phyloP scores from a whole-genome alignment of 805 yeast genomes.

The Debaryomyces hansenii region DNA sequence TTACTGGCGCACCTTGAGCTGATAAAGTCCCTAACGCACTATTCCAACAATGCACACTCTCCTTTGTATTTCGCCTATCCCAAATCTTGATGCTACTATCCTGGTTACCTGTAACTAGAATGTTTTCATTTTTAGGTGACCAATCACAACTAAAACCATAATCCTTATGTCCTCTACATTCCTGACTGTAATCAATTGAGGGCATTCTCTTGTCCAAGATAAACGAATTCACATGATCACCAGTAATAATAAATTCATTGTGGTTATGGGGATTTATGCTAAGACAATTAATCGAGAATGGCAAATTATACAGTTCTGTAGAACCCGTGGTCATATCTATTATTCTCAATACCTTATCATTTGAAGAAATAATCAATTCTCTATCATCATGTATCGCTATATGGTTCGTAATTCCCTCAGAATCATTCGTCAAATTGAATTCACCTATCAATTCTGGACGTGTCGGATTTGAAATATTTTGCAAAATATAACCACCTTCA shows the following conservation, averaged over 20 bases:
- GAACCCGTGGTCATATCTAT: conserved; percentile 33
- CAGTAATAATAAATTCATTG: conserved; percentile 46
- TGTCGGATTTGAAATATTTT: conserved; percentile 29
- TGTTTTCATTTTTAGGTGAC: conserved; percentile 41
- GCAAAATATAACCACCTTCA: conserved; percentile 48
- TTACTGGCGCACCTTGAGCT: conserved; percentile 47
- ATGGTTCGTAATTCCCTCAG: conserved; percentile 56
- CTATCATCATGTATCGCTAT: conserved; percentile 33
- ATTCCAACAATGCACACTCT: conserved; percentile 32
- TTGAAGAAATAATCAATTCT: conserved; percentile 48
- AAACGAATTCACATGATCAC: conserved; percentile 46
- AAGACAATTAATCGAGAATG: conserved; percentile 53
- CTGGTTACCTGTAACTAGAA: conserved; percentile 58
- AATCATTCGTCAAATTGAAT: conserved; percentile 38
- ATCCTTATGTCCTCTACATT: conserved; percentile 50
- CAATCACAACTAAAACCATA: conserved; percentile 63
- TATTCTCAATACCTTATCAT: conserved; percentile 45
- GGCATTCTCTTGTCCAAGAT: conserved; percentile 45
- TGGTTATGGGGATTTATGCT: conserved; percentile 40
- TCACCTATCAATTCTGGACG: conserved; percentile 26
- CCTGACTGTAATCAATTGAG: conserved; percentile 11
- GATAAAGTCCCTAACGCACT: conserved; percentile 27
- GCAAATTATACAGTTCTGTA: conserved; percentile 21
- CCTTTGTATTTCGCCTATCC: conserved; percentile 44
- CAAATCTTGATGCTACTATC: conserved; percentile 57